Evolutionary conservation across 495 filamentous ascomycete species (phyloP), one percentile per base, ranked within the genome.

Genomic region (Penicillium malachiteum): DNA sequence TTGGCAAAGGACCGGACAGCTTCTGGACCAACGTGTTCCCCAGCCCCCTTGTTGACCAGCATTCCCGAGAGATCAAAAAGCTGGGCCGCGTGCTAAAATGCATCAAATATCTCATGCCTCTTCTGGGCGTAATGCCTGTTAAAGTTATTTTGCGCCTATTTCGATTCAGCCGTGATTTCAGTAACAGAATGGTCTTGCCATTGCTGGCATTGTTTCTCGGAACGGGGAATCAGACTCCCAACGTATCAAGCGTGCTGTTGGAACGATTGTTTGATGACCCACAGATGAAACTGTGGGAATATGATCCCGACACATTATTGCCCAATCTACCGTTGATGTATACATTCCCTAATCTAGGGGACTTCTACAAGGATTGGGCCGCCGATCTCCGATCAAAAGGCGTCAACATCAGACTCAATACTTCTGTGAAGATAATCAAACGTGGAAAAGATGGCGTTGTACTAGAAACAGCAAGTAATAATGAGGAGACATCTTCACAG

Each of bases 1-100:
- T 93, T 64, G 90, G 90, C 12, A 91, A 92, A 65, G 88, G 81
- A 5, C 61, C 75, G 6, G 80, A 87, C 8, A 74, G 71, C 6
- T 93, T 95, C 72, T 95, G 88, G 87, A 88, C 86, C 10, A 93
- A 95, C 63, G 82, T 87, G 35, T 95, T 87, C 57, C 89, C 89
- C 0, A 90, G 83, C 42, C 72, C 82, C 14, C 71, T 93, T 1
- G 73, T 92, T 4, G 81, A 81, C 32, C 72, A 77, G 5, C 84
- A 86, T 58, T 78, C 82, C 13, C 68, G 63, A 1, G 89, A 93
- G 58, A 85, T 91, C 60, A 80, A 74, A 62, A 84, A 85, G 40
- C 84, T 93, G 46, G 79, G 77, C 4, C 74, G 58, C 30, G 82
- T 91, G 56, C 62, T 95, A 33, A 87, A 82, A 37, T 70, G 88